Evolutionary conservation across 1,139 yeast genomes (phyloP), one percentile per base, ranked within the genome.

Genomic region (Lizanozyma gosingica): DNA sequence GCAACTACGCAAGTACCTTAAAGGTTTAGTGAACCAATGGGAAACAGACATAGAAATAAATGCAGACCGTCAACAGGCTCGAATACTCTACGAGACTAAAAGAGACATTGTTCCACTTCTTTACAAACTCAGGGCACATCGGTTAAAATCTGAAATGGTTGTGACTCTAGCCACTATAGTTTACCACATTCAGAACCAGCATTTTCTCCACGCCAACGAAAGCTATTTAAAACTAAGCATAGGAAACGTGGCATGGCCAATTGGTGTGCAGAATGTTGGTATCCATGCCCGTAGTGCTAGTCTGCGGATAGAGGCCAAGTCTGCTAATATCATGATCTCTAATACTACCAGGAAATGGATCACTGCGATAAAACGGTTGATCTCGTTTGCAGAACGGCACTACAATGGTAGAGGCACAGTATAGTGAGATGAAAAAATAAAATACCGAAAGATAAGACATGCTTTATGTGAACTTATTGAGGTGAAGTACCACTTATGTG

Each of bases 191-290:
- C 95, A 87, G 57, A 56, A 61, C 9, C 55, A 61, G 15, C 69
- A 81, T 33, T 80, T 58, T 50, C 60, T 63, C 34, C 65, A 65
- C 40, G 90, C 95, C 3, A 76, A 76, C 45, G 86, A 83, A 50
- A 69, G 80, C 34, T 87, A 87, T 55, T 66, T 85, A 70, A 76
- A 82, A 47, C 63, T 87, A 47, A 82, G 94, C 53, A 80, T 87
- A 32, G 96, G 96, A 1, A 85, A 85, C 49, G 87, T 84, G 1
- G 92, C 94, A 2, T 87, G 95, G 95, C 96, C 96, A 2, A 83
- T 87, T 46, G 96, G 96, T 33, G 85, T 87, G 9, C 67, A 79
- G 11, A 76, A 78, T 41, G 84, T 86, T 14, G 90, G 94, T 37
- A 85, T 87, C 43, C 95, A 87, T 56, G 83, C 79, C 35, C 64